phyloP scores from a whole-genome alignment of 306 rosid species.

The Quercus cerris region DNA sequence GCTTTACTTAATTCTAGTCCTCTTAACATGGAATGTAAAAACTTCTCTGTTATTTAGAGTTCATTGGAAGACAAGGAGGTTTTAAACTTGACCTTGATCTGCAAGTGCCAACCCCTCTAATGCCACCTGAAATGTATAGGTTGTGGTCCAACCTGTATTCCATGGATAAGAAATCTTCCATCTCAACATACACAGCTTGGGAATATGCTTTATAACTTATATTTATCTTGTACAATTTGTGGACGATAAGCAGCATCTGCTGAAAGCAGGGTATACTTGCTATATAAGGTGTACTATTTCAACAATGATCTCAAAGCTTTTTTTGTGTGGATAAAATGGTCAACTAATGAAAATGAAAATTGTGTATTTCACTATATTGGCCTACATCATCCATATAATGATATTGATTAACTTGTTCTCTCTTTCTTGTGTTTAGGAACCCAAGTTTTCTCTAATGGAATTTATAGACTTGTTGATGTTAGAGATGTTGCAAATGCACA shows the following conservation, averaged over 20 bases:
- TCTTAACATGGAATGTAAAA: background rate
- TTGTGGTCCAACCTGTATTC: background rate
- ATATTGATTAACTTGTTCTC: background rate
- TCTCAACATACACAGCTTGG: background rate
- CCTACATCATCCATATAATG: background rate
- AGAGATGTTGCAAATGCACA: slow-evolving; percentile 86
- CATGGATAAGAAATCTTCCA: background rate
- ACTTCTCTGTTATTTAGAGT: background rate
- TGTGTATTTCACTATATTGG: background rate
- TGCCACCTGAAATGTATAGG: background rate
- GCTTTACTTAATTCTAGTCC: background rate
- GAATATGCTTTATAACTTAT: background rate
- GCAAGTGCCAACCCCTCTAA: no score
- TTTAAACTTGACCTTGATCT: background rate
- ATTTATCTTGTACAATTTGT: background rate
- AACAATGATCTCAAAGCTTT: background rate
- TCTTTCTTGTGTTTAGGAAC: slow-evolving; percentile 39
- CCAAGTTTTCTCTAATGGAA: slow-evolving; percentile 39
- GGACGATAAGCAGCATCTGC: background rate
- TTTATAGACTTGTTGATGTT: slow-evolving; percentile 58
- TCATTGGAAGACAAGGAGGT: background rate
- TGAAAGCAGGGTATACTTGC: background rate
- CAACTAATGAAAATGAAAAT: background rate
- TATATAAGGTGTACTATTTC: background rate
- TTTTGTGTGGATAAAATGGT: background rate